Evolutionary conservation across 2,329 filamentous ascomycete genomes (phyloP).

Genomic region (Pseudogymnoascus sp.): DNA sequence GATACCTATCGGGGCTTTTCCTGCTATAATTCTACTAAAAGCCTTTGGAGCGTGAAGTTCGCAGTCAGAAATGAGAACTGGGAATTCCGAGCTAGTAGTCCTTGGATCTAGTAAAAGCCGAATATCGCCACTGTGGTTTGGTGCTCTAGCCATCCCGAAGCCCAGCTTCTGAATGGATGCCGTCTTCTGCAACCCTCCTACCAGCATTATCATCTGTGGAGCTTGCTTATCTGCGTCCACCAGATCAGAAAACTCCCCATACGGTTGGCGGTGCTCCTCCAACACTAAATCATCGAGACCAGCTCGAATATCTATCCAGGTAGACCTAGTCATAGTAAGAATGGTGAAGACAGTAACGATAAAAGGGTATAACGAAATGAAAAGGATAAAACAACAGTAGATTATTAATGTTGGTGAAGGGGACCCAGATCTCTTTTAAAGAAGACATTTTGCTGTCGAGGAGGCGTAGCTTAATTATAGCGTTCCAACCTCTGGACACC

Average conservation of each 20-base stretch:
- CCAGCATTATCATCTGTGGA: background rate
- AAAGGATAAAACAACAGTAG: too few species aligned
- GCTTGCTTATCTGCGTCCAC: background rate
- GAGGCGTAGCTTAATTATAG: too few species aligned
- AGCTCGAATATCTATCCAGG: slow-evolving; percentile 10
- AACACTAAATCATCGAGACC: slow-evolving; percentile 9
- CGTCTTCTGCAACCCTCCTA: background rate
- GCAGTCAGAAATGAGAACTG: slow-evolving; percentile 13
- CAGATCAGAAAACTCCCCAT: background rate
- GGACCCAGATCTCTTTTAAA: too few species aligned
- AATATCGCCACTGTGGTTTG: background rate
- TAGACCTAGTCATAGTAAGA: too few species aligned
- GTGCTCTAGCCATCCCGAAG: background rate
- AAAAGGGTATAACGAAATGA: too few species aligned
- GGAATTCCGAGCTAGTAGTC: background rate
- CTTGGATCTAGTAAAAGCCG: background rate
- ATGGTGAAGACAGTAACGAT: too few species aligned
- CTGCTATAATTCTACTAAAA: background rate
- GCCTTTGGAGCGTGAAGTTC: slow-evolving; percentile 10
- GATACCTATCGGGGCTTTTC: background rate
- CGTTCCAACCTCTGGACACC: too few species aligned
- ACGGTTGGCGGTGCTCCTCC: slow-evolving; percentile 3
- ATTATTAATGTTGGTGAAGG: too few species aligned
- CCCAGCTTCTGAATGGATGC: background rate
- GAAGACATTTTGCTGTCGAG: too few species aligned